A percentile compares a stretch with the other conserved stretches of the same genome.
Conservation (phyloP, 495 filamentous ascomycete genomes). For the Neurospora sp. region DNA sequence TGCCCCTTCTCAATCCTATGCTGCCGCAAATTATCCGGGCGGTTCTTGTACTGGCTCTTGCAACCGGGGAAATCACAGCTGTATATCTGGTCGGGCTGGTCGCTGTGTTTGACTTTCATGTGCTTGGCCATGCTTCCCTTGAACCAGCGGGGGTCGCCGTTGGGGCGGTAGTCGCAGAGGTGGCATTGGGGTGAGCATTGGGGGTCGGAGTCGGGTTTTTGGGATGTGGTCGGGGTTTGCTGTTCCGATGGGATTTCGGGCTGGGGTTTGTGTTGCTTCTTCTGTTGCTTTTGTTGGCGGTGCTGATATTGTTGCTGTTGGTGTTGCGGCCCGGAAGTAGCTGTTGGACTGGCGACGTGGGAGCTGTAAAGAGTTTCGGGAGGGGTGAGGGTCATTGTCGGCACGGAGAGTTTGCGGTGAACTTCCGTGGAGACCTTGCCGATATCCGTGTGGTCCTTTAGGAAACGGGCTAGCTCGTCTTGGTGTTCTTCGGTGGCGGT, state of each 20-base stretch:
- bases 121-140: conserved; percentile 44
- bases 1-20: conserved; percentile 41
- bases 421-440: not conserved
- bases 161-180: conserved; percentile 39
- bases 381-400: conserved; percentile 4
- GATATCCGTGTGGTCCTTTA: conserved; percentile 8
- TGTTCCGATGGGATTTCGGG: not conserved
- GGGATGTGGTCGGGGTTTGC: not conserved
- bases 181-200: conserved; percentile 33
- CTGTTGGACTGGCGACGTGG: not conserved
- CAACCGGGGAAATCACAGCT: conserved; percentile 38
- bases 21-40: conserved; percentile 38
- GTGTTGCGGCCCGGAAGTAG: not conserved
- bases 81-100: conserved; percentile 32
- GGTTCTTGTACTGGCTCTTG: conserved; percentile 39
- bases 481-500: conserved; percentile 3
- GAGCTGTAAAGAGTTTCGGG: not conserved
- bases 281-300: too few species aligned
- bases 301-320: not conserved
- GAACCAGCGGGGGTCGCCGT: conserved; percentile 43
- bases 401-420: conserved; percentile 2
- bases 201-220: conserved; percentile 28
- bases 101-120: conserved; percentile 37
- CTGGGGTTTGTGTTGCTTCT: too few species aligned
- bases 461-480: conserved; percentile 14